These are phyloP conservation scores for Lumnitzera littorea DNA, from an alignment of 345 rosid genomes.

Conservation along the genomic window DNA sequence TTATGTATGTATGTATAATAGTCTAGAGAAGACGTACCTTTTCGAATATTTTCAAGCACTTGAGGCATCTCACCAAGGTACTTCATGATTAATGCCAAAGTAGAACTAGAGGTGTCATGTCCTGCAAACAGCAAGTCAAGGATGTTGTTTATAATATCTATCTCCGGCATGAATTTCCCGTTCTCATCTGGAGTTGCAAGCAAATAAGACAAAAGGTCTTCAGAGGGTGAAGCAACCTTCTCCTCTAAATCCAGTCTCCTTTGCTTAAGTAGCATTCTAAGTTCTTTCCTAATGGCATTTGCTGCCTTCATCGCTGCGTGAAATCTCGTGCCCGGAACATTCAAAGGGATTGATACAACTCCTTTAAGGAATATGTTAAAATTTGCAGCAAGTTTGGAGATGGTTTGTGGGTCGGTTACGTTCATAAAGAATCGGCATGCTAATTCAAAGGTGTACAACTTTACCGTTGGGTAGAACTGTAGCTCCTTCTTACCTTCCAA, in stretches of 20 bases:
- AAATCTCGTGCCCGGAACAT: slow-evolving; percentile 23
- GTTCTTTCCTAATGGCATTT: slow-evolving; percentile 15
- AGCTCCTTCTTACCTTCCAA: slow-evolving; percentile 17
- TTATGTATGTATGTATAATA: too few species aligned
- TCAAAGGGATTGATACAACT: slow-evolving; percentile 4
- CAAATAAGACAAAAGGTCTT: too few species aligned
- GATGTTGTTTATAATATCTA: too few species aligned
- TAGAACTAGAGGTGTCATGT: too few species aligned
- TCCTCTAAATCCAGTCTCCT: slow-evolving; percentile 14
- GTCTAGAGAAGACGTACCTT: too few species aligned
- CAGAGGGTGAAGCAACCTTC: slow-evolving; percentile 2
- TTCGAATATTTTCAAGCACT: too few species aligned
- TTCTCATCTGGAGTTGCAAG: too few species aligned
- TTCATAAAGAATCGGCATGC: slow-evolving; percentile 19
- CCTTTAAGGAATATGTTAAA: slow-evolving; percentile 20
- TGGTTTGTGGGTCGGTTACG: slow-evolving; percentile 11
- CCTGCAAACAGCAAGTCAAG: too few species aligned
- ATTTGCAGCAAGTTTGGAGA: slow-evolving; percentile 11
- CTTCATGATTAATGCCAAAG: too few species aligned
- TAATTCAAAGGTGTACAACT: slow-evolving; percentile 20
- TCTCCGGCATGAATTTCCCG: too few species aligned
- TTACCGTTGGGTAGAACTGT: slow-evolving; percentile 10
- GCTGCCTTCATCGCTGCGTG: slow-evolving; percentile 12
- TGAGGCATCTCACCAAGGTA: too few species aligned
- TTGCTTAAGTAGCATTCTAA: slow-evolving; percentile 11